Percentiles rank a stretch among this genome's conserved stretches.
These are phyloP conservation scores for Diplodia corticola DNA, from an alignment of 2,329 filamentous ascomycete species.

Conservation along the genomic window DNA sequence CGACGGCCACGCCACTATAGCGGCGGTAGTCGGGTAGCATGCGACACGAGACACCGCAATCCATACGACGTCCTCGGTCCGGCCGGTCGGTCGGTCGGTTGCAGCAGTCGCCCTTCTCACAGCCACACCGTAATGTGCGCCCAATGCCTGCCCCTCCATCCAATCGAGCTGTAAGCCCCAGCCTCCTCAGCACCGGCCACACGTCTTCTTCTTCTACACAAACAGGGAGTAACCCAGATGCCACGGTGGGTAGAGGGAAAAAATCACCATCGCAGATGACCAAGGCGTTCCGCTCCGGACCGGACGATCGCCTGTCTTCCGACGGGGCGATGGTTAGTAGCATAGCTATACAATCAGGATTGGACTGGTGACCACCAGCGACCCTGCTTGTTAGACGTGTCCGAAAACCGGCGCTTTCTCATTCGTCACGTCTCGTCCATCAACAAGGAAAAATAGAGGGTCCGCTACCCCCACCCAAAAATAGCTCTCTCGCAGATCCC, in stretches of 20 bases:
- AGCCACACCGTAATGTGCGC: not conserved
- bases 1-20: not conserved
- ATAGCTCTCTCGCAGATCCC: not conserved
- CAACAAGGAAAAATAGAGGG: not conserved
- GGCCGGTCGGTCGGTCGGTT: not conserved
- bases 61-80: not conserved
- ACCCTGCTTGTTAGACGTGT: not conserved
- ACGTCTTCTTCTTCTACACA: not conserved
- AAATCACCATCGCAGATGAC: not conserved
- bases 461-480: not conserved
- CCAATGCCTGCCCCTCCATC: not conserved
- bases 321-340: too few species aligned
- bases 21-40: not conserved
- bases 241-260: not conserved
- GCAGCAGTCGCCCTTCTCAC: not conserved
- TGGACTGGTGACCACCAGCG: not conserved
- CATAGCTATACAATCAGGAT: not conserved
- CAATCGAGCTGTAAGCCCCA: not conserved
- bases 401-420: not conserved
- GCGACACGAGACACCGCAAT: not conserved
- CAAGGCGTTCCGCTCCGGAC: not conserved
- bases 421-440: not conserved
- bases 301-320: not conserved
- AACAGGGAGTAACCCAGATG: not conserved
- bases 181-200: not conserved